phyloP scores from a whole-genome alignment of 805 yeast genomes.

The Saturnispora zaruensis region DNA sequence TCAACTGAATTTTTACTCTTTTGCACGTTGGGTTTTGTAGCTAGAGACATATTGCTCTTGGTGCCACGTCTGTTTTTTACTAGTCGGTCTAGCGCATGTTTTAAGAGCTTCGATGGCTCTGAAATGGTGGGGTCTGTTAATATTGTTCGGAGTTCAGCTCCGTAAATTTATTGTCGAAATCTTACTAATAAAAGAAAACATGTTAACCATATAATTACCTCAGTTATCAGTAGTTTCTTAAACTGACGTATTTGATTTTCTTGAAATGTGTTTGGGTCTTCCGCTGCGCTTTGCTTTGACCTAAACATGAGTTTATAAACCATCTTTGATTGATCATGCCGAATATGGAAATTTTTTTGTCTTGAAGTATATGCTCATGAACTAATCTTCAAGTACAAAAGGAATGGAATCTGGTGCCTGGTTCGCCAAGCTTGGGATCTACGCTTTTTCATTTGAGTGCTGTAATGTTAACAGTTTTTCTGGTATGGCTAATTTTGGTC shows the following conservation, averaged over 20 bases:
- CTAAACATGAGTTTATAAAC: too few relatives aligned
- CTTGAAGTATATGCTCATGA: neutral
- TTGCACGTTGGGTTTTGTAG: neutral
- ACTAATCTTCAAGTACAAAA: neutral
- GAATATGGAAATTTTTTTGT: neutral
- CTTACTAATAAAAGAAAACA: too few relatives aligned
- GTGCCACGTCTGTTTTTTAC: too few relatives aligned
- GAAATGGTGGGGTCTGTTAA: neutral
- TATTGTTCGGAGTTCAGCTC: neutral
- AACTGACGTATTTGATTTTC: too few relatives aligned
- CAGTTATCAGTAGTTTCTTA: too few relatives aligned
- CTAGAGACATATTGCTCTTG: too few relatives aligned
- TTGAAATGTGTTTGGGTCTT: neutral
- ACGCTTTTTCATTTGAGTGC: neutral
- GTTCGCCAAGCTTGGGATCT: neutral
- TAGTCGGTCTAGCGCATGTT: too few relatives aligned
- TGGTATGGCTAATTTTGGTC: neutral
- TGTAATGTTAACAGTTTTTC: neutral
- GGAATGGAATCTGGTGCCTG: neutral
- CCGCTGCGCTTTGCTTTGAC: neutral
- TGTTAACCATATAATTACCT: too few relatives aligned
- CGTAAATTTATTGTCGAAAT: neutral
- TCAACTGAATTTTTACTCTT: neutral
- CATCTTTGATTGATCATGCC: neutral
- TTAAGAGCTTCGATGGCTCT: neutral